These are phyloP conservation scores for Leccinum olivaceopallidum DNA, from an alignment of 768 basidiomycete genomes.

Conservation along the genomic window DNA sequence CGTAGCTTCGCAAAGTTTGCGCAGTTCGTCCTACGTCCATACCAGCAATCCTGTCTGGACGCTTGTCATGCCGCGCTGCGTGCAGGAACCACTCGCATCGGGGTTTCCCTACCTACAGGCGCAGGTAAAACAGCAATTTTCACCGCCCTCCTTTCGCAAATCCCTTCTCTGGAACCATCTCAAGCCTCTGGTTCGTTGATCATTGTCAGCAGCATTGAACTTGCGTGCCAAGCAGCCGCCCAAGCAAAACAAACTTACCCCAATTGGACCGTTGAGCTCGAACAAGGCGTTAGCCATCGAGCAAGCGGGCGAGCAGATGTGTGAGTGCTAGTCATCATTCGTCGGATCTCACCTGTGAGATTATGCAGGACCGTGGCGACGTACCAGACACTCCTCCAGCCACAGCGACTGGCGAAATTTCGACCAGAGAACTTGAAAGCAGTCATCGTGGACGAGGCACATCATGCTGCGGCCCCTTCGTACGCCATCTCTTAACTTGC, in stretches of 20 bases:
- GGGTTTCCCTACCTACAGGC: slow-evolving; percentile 84
- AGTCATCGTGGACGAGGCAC: slow-evolving; percentile 90
- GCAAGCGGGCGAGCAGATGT: slow-evolving; percentile 85
- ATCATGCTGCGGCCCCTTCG: slow-evolving; percentile 93
- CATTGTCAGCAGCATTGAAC: slow-evolving; percentile 87
- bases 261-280: slow-evolving; percentile 83
- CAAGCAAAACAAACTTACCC: slow-evolving; percentile 71
- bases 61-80: slow-evolving; percentile 73
- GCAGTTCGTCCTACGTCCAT: slow-evolving; percentile 64
- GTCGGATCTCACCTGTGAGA: neutral
- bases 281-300: slow-evolving; percentile 75
- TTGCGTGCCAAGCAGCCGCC: slow-evolving; percentile 81
- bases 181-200: slow-evolving; percentile 66
- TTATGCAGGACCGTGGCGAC: slow-evolving; percentile 76
- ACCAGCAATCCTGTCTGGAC: slow-evolving; percentile 79
- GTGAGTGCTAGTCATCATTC: slow-evolving; percentile 38
- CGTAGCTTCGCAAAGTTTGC: slow-evolving; percentile 12
- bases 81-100: slow-evolving; percentile 71
- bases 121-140: slow-evolving; percentile 93
- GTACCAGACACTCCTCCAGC: slow-evolving; percentile 77
- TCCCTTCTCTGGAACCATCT: slow-evolving; percentile 45
- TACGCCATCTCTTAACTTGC: slow-evolving; percentile 34
- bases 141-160: slow-evolving; percentile 71
- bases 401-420: slow-evolving; percentile 72
- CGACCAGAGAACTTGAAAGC: slow-evolving; percentile 65